Evolutionary conservation across 768 basidiomycete species (phyloP), one percentile per base, ranked within the genome.

Genomic region (Boletus subparvulus): DNA sequence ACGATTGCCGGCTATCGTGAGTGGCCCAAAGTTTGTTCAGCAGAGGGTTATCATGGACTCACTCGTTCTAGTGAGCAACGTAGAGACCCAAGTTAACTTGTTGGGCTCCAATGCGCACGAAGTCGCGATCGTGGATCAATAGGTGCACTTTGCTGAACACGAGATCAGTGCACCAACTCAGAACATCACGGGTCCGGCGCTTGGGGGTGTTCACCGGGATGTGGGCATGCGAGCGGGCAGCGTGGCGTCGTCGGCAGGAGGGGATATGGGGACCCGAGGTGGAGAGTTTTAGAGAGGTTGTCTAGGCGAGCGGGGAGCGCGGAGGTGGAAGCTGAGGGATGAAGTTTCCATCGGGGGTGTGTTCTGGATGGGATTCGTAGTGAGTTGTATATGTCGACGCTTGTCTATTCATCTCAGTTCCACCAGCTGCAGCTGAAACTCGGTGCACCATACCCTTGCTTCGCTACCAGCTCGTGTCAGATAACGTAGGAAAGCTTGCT

Each of bases 1-100:
- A 26, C 60, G 35, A 68, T 68, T 36, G 64, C 61, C 4, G 61
- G 60, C 19, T 65, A 68, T 39, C 17, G 64, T 65, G 47, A 54
- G 63, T 68, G 12, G 1, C 32, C 24, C 2, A 13, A 6, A 4
- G 6, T 13, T 32, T 14, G 9, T 21, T 17, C 9, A 0, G 17
- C 12, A 32, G 3, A 28, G 13, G 5, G 19, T n/a, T 14, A 39
- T 41, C 16, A 21, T 19, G 37, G 19, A 33, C 21, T 32, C 13
- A 9, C 7, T 19, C 28, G 8, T 21, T 36, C 4, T 11, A 65
- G 63, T 64, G 41, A 47, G 63, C 47, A 61, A 51, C 16, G 47
- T 64, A 9, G 63, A 63, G 8, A 55, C 47, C 0, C 30, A 48
- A 12, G 47, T 65, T 1, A 41, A 45, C 14, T 19, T 64, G 19